Evolutionary conservation across 129 eudicot genomes (phyloP), one percentile per base, ranked within the genome.

Genomic region (Pittosporum tobira): DNA sequence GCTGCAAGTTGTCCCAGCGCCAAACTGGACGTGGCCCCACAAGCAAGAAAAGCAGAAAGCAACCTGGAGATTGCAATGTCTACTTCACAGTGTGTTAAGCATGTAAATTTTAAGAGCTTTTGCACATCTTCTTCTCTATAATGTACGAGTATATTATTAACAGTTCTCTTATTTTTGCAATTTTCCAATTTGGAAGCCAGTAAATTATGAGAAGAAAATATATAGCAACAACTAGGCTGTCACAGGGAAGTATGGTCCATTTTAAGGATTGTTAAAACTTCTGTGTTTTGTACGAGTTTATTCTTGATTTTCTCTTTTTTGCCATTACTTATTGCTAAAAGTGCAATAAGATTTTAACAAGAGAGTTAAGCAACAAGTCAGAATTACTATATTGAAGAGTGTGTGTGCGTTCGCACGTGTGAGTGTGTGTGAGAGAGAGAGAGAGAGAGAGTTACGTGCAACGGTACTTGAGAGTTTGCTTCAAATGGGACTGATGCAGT

Each of bases 361-460:
- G 42, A 3, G 9, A 44, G 0, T 0, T 6, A 7, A 7, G 36
- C 36, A n/a, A 15, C 15, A 23, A 24, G 3, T 1, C 15, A 24
- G 15, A 23, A 30, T 21, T 12, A 37, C 11, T 27, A 71, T 27
- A 34, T 22, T 44, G 44, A 25, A 19, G 34, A 71, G 53, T 24
- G 10, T 28, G 24, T 5, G 37, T 27, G 19, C 8, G 19, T 18
- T 23, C 5, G 36, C n/a, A 5, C 16, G 19, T 3, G 14, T 2
- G 22, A n/a, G 44, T 43, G 4, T 8, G 25, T 28, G 11, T 21
- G 52, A 57, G 42, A 23, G 18, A 8, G 26, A 31, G 25, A 48
- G 48, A 47, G 57, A 37, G 19, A 68, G 46, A 70, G 67, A 54
- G 62, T 62, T 78, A 73, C 80, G 45, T 50, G 3, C n/a, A 23